Evolutionary conservation across 1,284 basidiomycete genomes (phyloP), one percentile per base, ranked within the genome.

Genomic region (Meripilus lineatus): DNA sequence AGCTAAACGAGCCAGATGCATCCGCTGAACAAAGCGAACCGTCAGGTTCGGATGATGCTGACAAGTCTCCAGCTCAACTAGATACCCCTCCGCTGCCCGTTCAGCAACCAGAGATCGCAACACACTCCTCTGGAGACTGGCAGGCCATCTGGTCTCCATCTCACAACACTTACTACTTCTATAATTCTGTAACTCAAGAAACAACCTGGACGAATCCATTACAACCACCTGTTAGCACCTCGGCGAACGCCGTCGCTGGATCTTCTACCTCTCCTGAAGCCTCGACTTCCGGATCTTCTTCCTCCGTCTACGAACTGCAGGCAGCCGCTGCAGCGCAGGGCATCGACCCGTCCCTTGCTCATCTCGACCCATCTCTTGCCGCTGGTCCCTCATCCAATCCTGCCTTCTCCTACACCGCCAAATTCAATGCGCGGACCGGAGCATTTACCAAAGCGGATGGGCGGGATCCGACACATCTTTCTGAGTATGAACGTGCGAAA

Each of bases 201-300:
- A 93, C 90, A 26, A 93, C 92, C 18, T 94, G 92, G 92, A 71
- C 72, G 32, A 94, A 94, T 58, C 91, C 91, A 5, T 72, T 94
- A 30, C 68, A 77, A 44, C 63, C 69, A 7, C 30, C 53, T 14
- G 36, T 37, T 11, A n/a, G 24, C 46, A 22, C 23, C 44, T 40
- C 28, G 8, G 20, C 22, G 4, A 26, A 58, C 33, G 45, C 58
- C 33, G 44, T 49, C 28, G 35, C 54, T 15, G 46, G 52, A 2
- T 35, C 57, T 20, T 38, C 56, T 18, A 35, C 57, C 2, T 55
- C 63, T 8, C 39, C 53, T 15, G 49, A 59, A 37, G 38, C 59
- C 18, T 44, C 56, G 10, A 25, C 53, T 10, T 33, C 59, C 8
- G 47, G 52, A 13, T 48, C 62, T 41, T 40, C 63, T 21, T 33